Evolutionary conservation across 768 basidiomycete genomes (phyloP), one percentile per base, ranked within the genome.

Genomic region (Phaffia tasmanica): DNA sequence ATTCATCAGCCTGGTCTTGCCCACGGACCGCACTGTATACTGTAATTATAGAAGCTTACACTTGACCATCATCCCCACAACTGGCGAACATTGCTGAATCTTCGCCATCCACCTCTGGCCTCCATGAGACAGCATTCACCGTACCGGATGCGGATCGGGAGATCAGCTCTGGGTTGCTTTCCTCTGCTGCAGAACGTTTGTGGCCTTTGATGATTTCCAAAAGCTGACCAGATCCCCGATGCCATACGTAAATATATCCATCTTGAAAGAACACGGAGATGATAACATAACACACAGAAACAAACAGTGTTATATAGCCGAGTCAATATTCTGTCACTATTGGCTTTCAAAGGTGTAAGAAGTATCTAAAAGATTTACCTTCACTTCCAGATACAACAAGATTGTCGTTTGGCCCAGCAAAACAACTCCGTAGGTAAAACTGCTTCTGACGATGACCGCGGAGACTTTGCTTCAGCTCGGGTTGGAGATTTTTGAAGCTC

Each of bases 91-190:
- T 69, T 23, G 65, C 46, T 25, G 50, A 48, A 9, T 32, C 51
- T 64, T 71, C 87, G 65, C 85, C 84, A 71, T 85, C 82, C 73
- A 90, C 87, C 59, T 81, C 80, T 23, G 90, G 91, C 76, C 95
- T 93, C 95, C 95, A 99, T 47, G 92, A 87, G 19, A 98, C 93
- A 18, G 88, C 86, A 75, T 97, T 99, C 69, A 99, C 93, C 69
- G 86, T 88, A 50, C 91, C 92, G 35, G 35, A 42, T 42, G 35
- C 6, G 35, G 35, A 42, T 42, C 35, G 35, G 35, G 35, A 42
- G 11, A 42, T 42, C 11, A 42, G 11, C 35, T 42, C 35, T 42
- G 35, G 35, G 11, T 42, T 42, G 35, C 35, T 42, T 42, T 42
- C 35, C 11, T 42, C 35, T 42, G 6, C 35, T 11, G 35, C 35